A percentile compares a stretch with the other conserved stretches of the same genome.
Conservation (phyloP, 768 basidiomycete genomes). For the Amanita pseudoporphyria region DNA sequence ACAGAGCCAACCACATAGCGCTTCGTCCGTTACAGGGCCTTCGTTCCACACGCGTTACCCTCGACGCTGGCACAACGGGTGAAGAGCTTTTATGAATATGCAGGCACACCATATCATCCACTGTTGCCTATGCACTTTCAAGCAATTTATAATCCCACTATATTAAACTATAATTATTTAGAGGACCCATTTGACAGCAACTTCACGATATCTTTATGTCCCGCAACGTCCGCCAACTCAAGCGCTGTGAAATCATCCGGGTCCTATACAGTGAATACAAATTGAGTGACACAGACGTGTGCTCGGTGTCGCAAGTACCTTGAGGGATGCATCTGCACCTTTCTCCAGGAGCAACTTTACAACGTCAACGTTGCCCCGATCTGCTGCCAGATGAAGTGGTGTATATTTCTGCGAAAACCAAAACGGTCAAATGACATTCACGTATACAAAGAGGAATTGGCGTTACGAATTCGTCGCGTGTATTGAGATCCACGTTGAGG, state of each 20-base stretch:
- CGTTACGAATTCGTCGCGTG: conserved; percentile 65
- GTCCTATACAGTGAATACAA: conserved; percentile 37
- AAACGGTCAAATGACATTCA: not conserved
- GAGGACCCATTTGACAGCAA: not conserved
- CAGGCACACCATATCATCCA: not conserved
- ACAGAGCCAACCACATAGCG: not conserved
- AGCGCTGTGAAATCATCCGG: conserved; percentile 50
- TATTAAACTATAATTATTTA: not conserved
- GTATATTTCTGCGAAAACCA: conserved; percentile 66
- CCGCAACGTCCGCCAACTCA: conserved; percentile 53
- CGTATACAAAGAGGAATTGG: not conserved
- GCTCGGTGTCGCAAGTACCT: conserved; percentile 32
- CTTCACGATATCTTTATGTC: conserved; percentile 41
- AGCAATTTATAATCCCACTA: not conserved
- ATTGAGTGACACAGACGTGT: not conserved
- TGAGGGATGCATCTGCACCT: conserved; percentile 56
- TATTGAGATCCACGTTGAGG: conserved; percentile 42
- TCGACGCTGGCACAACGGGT: not conserved
- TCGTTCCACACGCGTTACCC: not conserved
- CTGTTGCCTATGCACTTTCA: not conserved
- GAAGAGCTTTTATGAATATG: too few relatives aligned
- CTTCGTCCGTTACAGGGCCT: not conserved
- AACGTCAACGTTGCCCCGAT: conserved; percentile 57
- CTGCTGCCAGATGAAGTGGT: conserved; percentile 77
- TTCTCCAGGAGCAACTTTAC: conserved; percentile 49